Evolutionary conservation across 1,284 basidiomycete species (phyloP).

Genomic region (Vanrija pseudolonga): DNA sequence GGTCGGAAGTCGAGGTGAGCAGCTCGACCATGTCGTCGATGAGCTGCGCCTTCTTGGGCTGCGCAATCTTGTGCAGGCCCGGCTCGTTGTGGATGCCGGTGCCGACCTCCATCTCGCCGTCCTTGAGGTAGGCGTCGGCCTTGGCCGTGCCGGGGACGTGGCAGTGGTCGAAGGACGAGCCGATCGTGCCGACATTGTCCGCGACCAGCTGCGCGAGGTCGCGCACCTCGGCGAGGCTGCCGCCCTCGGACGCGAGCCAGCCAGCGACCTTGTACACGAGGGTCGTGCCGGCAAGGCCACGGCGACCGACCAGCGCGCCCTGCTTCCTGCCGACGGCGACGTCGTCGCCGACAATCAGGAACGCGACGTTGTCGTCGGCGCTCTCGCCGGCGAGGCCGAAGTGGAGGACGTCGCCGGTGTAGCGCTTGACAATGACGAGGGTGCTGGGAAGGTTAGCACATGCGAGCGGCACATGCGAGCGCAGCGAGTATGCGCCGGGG

Average conservation of each 20-base stretch:
- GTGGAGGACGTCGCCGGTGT: slow-evolving; percentile 83
- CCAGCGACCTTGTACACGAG: slow-evolving; percentile 90
- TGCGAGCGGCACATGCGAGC: too few species aligned
- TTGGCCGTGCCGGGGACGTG: slow-evolving; percentile 51
- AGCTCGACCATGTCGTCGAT: slow-evolving; percentile 67
- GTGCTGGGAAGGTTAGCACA: slow-evolving; percentile 52
- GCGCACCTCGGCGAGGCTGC: slow-evolving; percentile 69
- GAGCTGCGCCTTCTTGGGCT: slow-evolving; percentile 64
- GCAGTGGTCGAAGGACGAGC: slow-evolving; percentile 86
- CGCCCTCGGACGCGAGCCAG: slow-evolving; percentile 70
- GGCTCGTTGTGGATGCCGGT: slow-evolving; percentile 85
- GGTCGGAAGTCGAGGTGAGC: slow-evolving; percentile 69
- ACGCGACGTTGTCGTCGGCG: slow-evolving; percentile 66
- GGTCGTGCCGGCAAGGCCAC: slow-evolving; percentile 80
- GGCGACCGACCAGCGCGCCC: slow-evolving; percentile 48
- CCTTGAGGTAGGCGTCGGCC: slow-evolving; percentile 3
- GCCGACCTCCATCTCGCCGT: slow-evolving; percentile 75
- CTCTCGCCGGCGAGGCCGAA: slow-evolving; percentile 90
- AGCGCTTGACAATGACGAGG: slow-evolving; percentile 78
- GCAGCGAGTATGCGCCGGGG: neutral
- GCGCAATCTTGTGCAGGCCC: slow-evolving; percentile 64
- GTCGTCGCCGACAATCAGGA: slow-evolving; percentile 86
- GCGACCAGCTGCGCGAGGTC: slow-evolving; percentile 65
- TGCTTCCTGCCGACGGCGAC: slow-evolving; percentile 70
- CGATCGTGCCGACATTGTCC: slow-evolving; percentile 67